These are phyloP conservation scores for Scorias spongiosa DNA, from an alignment of 2,329 filamentous ascomycete species.

Conservation along the genomic window DNA sequence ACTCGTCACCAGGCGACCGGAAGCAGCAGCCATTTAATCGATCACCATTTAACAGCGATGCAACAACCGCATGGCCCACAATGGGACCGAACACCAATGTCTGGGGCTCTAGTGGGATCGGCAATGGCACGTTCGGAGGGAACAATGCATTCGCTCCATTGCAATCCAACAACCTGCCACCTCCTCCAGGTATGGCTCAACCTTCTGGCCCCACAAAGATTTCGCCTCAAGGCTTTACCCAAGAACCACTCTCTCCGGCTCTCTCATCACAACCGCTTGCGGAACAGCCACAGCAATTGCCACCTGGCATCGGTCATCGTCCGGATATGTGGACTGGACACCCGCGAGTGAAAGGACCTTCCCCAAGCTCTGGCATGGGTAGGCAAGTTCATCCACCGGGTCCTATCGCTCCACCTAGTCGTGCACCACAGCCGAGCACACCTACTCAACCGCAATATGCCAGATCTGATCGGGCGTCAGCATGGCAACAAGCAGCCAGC, in stretches of 20 bases:
- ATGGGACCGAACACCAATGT: constrained; percentile 42
- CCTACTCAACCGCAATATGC: constrained; percentile 6
- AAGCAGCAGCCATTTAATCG: constrained; percentile 20
- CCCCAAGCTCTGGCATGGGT: constrained; percentile 15
- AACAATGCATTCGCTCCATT: constrained; percentile 16
- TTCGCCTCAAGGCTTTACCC: constrained; percentile 15
- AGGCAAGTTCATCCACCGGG: constrained; percentile 17
- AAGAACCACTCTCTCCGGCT: constrained; percentile 13
- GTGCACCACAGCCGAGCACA: constrained; percentile 10
- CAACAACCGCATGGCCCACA: constrained; percentile 15
- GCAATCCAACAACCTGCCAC: constrained; percentile 14
- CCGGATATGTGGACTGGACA: constrained; percentile 13
- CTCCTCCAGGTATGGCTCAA: constrained; percentile 19
- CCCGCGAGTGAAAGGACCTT: constrained; percentile 14
- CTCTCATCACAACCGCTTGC: constrained; percentile 10
- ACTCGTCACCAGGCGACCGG: constrained; percentile 22
- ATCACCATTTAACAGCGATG: constrained; percentile 14
- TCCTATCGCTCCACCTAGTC: constrained; percentile 22
- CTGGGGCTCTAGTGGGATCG: constrained; percentile 60
- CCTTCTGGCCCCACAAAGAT: constrained; percentile 16
- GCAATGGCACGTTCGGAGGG: constrained; percentile 58
- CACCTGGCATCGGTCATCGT: constrained; percentile 15
- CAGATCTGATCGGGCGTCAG: constrained; percentile 8
- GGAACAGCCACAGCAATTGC: constrained; percentile 14
- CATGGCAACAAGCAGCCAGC: constrained; percentile 16